phyloP scores from a whole-genome alignment of 2,329 filamentous ascomycete genomes.

The Pseudocercospora cruenta region DNA sequence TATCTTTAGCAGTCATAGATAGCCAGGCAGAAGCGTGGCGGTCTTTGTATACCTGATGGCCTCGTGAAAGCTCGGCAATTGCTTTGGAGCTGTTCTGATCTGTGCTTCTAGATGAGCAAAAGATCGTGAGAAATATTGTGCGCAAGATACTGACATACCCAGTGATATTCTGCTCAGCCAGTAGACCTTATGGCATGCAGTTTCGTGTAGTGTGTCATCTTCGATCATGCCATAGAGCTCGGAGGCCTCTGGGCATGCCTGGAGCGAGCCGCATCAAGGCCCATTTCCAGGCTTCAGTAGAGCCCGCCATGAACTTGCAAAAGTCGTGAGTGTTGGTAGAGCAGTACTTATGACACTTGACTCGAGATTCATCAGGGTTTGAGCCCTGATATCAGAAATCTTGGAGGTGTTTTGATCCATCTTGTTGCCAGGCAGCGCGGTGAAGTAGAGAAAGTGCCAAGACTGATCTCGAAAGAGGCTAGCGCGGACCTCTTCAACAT shows the following conservation, averaged over 20 bases:
- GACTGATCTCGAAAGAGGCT: slow-evolving; percentile 7
- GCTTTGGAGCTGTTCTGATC: neutral
- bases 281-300: slow-evolving; percentile 21
- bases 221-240: slow-evolving; percentile 9
- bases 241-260: slow-evolving; percentile 13
- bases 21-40: slow-evolving; percentile 6
- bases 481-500: slow-evolving; percentile 1
- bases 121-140: neutral
- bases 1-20: neutral
- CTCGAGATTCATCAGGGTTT: slow-evolving; percentile 20
- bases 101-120: slow-evolving; percentile 14
- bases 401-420: slow-evolving; percentile 14
- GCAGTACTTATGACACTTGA: slow-evolving; percentile 12
- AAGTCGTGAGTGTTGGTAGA: slow-evolving; percentile 22
- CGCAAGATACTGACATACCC: neutral
- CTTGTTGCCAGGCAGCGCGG: slow-evolving; percentile 3
- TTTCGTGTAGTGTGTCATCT: neutral
- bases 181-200: neutral
- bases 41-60: neutral
- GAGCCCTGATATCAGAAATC: slow-evolving; percentile 15
- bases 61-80: neutral
- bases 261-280: slow-evolving; percentile 17
- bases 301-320: slow-evolving; percentile 25
- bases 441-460: slow-evolving; percentile 7
- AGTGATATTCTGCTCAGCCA: neutral